Evolutionary conservation across 1,139 yeast species (phyloP).

Genomic region (Meyerozyma sp.): DNA sequence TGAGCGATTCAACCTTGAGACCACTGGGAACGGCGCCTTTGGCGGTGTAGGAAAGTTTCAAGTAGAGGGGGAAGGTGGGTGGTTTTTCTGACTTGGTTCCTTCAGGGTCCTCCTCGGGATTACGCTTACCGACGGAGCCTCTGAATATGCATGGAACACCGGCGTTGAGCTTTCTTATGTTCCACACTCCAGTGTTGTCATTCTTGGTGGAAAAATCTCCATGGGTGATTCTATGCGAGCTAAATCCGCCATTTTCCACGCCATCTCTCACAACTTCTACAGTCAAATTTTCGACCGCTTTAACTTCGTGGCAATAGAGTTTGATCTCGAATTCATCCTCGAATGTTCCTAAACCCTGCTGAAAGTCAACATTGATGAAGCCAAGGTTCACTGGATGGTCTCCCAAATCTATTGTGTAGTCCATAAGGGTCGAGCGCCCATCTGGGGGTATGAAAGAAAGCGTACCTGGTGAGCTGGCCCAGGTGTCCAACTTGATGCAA

Average conservation of each 20-base stretch:
- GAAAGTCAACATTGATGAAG: slow-evolving; percentile 53
- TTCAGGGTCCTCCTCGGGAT: slow-evolving; percentile 6
- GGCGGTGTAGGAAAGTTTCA: slow-evolving; percentile 51
- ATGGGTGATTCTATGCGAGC: slow-evolving; percentile 56
- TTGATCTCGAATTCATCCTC: slow-evolving; percentile 74
- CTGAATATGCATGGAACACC: slow-evolving; percentile 70
- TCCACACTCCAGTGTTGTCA: slow-evolving; percentile 65
- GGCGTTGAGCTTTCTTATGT: slow-evolving; percentile 51
- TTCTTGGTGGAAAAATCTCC: slow-evolving; percentile 64
- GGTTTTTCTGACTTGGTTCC: background rate
- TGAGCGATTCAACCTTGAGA: slow-evolving; percentile 59
- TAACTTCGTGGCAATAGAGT: slow-evolving; percentile 48
- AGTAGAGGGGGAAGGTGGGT: slow-evolving; percentile 40
- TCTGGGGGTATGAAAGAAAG: slow-evolving; percentile 85
- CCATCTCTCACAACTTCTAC: slow-evolving; percentile 44
- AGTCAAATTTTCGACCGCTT: slow-evolving; percentile 51
- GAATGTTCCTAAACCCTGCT: slow-evolving; percentile 54
- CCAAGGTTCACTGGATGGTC: slow-evolving; percentile 38
- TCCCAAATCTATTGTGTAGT: slow-evolving; percentile 55
- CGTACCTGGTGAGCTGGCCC: slow-evolving; percentile 35
- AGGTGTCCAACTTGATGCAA: slow-evolving; percentile 46
- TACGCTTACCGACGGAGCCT: slow-evolving; percentile 36
- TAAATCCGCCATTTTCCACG: slow-evolving; percentile 23
- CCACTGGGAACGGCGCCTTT: slow-evolving; percentile 79
- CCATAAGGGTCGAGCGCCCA: slow-evolving; percentile 62